Base-by-base conservation (phyloP, 441 rosid species). In the Erodium moschatum region DNA sequence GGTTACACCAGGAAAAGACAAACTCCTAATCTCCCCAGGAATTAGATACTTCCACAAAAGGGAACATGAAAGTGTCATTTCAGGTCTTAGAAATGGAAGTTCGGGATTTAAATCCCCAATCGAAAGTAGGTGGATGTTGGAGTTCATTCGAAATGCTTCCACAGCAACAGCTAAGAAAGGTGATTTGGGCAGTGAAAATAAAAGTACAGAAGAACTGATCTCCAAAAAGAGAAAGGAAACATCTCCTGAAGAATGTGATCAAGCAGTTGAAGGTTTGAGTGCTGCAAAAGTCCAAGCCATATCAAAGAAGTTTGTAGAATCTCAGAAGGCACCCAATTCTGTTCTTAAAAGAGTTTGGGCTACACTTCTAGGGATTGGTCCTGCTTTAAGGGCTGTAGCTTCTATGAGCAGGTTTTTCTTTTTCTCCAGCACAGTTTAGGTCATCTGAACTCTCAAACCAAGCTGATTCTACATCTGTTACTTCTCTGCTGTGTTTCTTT, bases 161-260 rank as follows among this genome's bases (percentile, higher is more conserved):
- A 86, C 89, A 0, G 86, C 73, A 73, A 80, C 86, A 1, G 87
- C 88, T 66, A 86, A 85, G 73, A 64, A 81, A 68, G 86, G 78
- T 18, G 86, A 86, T 11, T 44, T 75, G 33, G 74, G 72, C 68
- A 76, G 71, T 19, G 85, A 85, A 0, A 77, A 82, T 15, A 84
- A 82, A 52, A 78, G 76, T 20, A 72, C 77, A 27, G 81, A 67
- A 54, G 85, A 71, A 63, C 65, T 52, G 52, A 72, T 67, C 63
- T 69, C 74, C 40, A 75, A 33, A 48, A 76, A 63, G 70, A 82
- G 70, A 70, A 86, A 84, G 75, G 87, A 84, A 64, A 84, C 90
- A 18, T 86, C 90, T 56, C 81, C 87, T 46, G 87, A 86, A 74
- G 90, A 84, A 24, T 86, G 90, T 77, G 90, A 86, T 77, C 79